Evolutionary conservation across 1,284 basidiomycete species (phyloP).

Genomic region (Cryptococcus wingfieldii): DNA sequence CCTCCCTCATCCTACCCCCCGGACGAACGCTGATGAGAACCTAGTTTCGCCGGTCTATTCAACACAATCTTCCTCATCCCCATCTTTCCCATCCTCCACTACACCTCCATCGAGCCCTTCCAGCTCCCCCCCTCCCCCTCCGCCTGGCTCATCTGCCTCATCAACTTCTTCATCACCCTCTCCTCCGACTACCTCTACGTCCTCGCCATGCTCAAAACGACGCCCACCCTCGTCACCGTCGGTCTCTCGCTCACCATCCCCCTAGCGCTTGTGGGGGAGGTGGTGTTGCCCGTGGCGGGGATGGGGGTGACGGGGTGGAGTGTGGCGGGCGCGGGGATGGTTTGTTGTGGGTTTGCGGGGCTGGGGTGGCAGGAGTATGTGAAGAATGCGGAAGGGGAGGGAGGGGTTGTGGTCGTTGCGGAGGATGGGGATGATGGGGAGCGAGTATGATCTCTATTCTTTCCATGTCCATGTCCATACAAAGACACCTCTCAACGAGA

Average conservation of each 20-base stretch:
- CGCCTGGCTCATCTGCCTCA: slow-evolving; percentile 62
- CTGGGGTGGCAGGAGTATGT: slow-evolving; percentile 45
- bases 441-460: background rate
- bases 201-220: slow-evolving; percentile 91
- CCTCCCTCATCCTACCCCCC: background rate
- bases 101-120: slow-evolving; percentile 68
- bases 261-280: slow-evolving; percentile 44
- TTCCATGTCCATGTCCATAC: background rate
- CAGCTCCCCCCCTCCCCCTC: slow-evolving; percentile 62
- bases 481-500: background rate
- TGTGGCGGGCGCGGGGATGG: slow-evolving; percentile 52
- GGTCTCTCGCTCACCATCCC: slow-evolving; percentile 46
- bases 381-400: slow-evolving; percentile 15
- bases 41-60: slow-evolving; percentile 79
- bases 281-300: slow-evolving; percentile 28
- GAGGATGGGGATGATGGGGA: background rate
- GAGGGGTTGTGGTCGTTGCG: slow-evolving; percentile 1
- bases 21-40: background rate
- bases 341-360: slow-evolving; percentile 55
- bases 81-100: slow-evolving; percentile 73
- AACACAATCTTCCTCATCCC: slow-evolving; percentile 81
- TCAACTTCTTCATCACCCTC: slow-evolving; percentile 84
- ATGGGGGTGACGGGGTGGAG: background rate
- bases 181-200: slow-evolving; percentile 84
- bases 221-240: slow-evolving; percentile 56